phyloP scores from a whole-genome alignment of 306 rosid species.

The Gastrolobium bilobum region DNA sequence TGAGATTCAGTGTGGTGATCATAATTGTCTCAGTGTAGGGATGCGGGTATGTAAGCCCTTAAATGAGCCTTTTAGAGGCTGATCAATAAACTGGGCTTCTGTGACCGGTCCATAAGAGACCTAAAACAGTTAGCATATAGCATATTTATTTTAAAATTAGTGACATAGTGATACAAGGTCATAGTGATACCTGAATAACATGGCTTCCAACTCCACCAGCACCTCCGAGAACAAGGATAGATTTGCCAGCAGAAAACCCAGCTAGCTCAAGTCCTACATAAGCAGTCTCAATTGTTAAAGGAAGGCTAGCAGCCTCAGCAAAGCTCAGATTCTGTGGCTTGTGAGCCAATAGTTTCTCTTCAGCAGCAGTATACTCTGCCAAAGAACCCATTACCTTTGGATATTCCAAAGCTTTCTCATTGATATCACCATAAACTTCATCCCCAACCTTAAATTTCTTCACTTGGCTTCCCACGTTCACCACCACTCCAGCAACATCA shows the following conservation, averaged over 20 bases:
- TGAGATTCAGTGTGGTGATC: no score
- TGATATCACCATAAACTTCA: conserved; percentile 71
- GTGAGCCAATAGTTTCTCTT: conserved; percentile 67
- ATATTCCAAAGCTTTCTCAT: conserved; percentile 51
- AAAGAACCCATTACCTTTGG: conserved; percentile 61
- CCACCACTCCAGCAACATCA: conserved; percentile 79
- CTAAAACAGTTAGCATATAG: not conserved
- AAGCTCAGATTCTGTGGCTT: conserved; percentile 71
- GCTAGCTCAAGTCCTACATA: conserved; percentile 65
- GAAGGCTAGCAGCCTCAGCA: conserved; percentile 76
- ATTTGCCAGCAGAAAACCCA: conserved; percentile 60
- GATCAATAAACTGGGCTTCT: no score
- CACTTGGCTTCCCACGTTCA: conserved; percentile 69
- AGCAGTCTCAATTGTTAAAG: conserved; percentile 72
- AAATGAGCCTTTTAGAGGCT: no score
- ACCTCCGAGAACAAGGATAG: conserved; percentile 76
- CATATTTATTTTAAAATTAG: not conserved
- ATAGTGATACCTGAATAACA: conserved; percentile 62
- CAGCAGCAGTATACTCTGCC: conserved; percentile 74
- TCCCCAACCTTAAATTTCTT: conserved; percentile 74
- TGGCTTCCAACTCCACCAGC: conserved; percentile 79
- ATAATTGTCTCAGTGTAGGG: no score
- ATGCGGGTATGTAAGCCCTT: no score
- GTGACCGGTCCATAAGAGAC: no score
- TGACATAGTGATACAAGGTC: not conserved